Conservation (phyloP, 352 stramenopile species). For the Phytophthora idaei region DNA sequence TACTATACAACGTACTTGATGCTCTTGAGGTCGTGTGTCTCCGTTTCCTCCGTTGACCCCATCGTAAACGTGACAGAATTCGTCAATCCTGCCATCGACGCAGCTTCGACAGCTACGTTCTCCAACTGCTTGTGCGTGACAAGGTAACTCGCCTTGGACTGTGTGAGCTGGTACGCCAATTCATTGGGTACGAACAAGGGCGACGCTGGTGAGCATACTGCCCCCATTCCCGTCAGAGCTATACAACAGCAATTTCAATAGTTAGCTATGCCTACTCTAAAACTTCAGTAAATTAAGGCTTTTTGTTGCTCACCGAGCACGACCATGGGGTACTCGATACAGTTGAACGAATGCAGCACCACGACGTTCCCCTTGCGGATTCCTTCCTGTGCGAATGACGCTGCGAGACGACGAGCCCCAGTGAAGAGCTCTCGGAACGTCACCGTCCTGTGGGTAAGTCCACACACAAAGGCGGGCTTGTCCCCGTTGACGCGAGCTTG, state of each 20-base stretch:
- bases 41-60: slow-evolving; percentile 17
- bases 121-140: slow-evolving; percentile 49
- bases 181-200: slow-evolving; percentile 48
- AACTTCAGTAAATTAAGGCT: not conserved
- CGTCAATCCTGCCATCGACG: slow-evolving; percentile 29
- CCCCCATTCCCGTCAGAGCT: slow-evolving; percentile 52
- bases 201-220: slow-evolving; percentile 53
- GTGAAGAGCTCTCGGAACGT: slow-evolving; percentile 49
- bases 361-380: slow-evolving; percentile 56
- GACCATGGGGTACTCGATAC: slow-evolving; percentile 64
- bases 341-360: slow-evolving; percentile 64
- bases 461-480: slow-evolving; percentile 49
- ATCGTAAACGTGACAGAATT: slow-evolving; percentile 48
- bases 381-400: slow-evolving; percentile 43
- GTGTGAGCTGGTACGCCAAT: slow-evolving; percentile 43
- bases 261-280: slow-evolving; percentile 6
- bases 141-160: slow-evolving; percentile 47
- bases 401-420: slow-evolving; percentile 37
- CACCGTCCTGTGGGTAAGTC: slow-evolving; percentile 44
- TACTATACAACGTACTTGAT: slow-evolving; percentile 40
- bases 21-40: slow-evolving; percentile 30
- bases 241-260: not conserved
- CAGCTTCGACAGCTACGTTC: slow-evolving; percentile 34
- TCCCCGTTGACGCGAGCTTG: slow-evolving; percentile 39
- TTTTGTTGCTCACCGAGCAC: slow-evolving; percentile 43